Evolutionary conservation across 2,329 filamentous ascomycete species (phyloP).

Genomic region (Lachnellula arida): DNA sequence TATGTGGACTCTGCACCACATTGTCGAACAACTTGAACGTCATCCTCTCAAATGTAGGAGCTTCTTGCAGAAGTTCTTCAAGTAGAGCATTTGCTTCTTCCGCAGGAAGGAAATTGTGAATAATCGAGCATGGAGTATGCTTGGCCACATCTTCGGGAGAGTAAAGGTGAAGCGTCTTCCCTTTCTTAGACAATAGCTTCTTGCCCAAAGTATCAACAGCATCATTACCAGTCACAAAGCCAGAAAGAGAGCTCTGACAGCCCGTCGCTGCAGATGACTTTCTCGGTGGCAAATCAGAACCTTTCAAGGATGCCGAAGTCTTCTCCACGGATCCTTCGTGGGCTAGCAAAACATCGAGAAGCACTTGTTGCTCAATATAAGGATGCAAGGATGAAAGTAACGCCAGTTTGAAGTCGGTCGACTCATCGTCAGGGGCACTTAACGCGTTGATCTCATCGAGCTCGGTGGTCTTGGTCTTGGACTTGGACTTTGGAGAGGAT

Average conservation of each 20-base stretch:
- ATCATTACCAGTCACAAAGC: constrained; percentile 34
- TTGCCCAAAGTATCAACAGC: constrained; percentile 28
- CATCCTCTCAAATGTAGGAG: constrained; percentile 62
- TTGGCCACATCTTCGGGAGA: constrained; percentile 74
- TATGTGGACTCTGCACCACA: constrained; percentile 80
- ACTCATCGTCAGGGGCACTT: constrained; percentile 50
- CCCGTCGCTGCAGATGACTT: constrained; percentile 36
- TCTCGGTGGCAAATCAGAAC: constrained; percentile 18
- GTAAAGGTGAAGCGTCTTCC: constrained; percentile 79
- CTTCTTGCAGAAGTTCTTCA: constrained; percentile 69
- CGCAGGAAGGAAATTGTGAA: constrained; percentile 80
- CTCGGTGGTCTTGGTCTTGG: background rate
- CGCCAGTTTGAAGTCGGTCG: constrained; percentile 86
- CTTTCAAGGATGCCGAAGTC: constrained; percentile 53
- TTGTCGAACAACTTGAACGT: constrained; percentile 86
- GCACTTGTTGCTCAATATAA: constrained; percentile 53
- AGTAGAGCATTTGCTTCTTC: constrained; percentile 71
- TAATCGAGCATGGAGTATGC: constrained; percentile 84
- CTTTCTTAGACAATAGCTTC: constrained; percentile 63
- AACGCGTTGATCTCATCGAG: constrained; percentile 24
- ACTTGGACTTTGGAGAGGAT: constrained; percentile 17
- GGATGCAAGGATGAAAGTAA: constrained; percentile 75
- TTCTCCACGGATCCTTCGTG: constrained; percentile 71
- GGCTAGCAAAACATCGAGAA: constrained; percentile 75
- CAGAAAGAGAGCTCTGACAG: constrained; percentile 59